Conservation (phyloP, 192 early-diverging fungal species). For the Coemansia sp. region DNA sequence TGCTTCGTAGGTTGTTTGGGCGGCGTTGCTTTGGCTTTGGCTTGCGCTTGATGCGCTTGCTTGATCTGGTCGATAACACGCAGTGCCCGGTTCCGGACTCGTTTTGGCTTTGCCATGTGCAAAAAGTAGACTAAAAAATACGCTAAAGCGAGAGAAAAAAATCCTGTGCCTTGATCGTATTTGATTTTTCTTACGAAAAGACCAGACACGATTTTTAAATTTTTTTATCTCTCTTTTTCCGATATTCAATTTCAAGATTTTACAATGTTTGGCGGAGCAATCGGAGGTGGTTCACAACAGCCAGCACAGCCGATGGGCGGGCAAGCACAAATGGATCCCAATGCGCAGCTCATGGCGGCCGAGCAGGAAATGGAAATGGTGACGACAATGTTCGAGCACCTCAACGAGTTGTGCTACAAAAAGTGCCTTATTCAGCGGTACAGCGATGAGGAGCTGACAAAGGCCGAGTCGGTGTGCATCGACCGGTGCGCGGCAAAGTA, state of each 20-base stretch:
- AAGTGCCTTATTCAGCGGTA: slow-evolving; percentile 86
- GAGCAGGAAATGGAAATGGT: slow-evolving; percentile 85
- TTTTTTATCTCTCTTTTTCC: slow-evolving; percentile 6
- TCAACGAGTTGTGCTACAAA: slow-evolving; percentile 74
- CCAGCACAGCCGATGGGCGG: slow-evolving; percentile 19
- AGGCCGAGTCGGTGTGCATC: slow-evolving; percentile 87
- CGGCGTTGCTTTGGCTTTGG: neutral
- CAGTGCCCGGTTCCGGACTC: neutral
- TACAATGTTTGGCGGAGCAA: slow-evolving; percentile 48
- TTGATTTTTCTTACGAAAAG: neutral
- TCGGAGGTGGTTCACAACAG: slow-evolving; percentile 35
- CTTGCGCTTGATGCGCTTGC: neutral
- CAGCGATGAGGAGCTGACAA: slow-evolving; percentile 77
- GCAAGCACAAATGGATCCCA: slow-evolving; percentile 41
- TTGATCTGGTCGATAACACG: neutral
- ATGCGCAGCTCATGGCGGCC: slow-evolving; percentile 55
- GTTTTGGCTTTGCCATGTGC: neutral
- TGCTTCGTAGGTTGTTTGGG: neutral
- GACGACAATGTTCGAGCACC: slow-evolving; percentile 74
- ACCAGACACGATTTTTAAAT: neutral
- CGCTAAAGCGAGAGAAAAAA: neutral
- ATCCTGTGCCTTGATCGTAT: neutral
- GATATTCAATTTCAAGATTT: neutral
- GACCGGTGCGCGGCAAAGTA: slow-evolving; percentile 90
- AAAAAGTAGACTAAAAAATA: neutral